Conservation (phyloP, 2,329 filamentous ascomycete species). For the Xylaria sp. region DNA sequence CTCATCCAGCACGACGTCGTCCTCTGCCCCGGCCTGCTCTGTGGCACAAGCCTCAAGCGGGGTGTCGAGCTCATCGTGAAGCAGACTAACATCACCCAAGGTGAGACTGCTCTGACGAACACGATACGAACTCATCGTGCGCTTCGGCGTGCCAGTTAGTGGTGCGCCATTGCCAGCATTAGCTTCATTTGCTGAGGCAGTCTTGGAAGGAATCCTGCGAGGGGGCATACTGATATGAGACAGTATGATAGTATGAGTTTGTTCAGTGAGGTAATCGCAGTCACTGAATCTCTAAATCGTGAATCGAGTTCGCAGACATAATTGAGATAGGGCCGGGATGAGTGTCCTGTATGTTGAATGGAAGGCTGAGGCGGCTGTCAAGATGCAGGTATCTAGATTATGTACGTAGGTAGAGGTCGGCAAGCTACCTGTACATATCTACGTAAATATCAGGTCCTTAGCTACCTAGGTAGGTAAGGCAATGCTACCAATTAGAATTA, state of each 20-base stretch:
- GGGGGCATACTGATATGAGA: constrained; percentile 37
- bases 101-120: neutral
- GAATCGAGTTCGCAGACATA: neutral
- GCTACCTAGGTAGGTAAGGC: neutral
- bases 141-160: constrained; percentile 19
- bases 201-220: constrained; percentile 27
- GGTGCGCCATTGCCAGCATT: neutral
- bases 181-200: neutral
- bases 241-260: neutral
- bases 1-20: constrained; percentile 20
- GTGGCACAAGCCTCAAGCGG: neutral
- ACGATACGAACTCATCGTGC: constrained; percentile 7
- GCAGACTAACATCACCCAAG: neutral
- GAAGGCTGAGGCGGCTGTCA: constrained; percentile 5
- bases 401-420: neutral
- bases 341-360: neutral
- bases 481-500: neutral
- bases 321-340: neutral
- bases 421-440: neutral
- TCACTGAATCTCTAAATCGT: neutral
- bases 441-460: neutral
- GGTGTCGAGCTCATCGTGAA: constrained; percentile 33
- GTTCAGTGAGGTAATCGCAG: neutral
- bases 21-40: constrained; percentile 2
- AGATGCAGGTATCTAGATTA: no score